Base-by-base conservation (phyloP, 306 rosid genomes). In the Dryas drummondii region DNA sequence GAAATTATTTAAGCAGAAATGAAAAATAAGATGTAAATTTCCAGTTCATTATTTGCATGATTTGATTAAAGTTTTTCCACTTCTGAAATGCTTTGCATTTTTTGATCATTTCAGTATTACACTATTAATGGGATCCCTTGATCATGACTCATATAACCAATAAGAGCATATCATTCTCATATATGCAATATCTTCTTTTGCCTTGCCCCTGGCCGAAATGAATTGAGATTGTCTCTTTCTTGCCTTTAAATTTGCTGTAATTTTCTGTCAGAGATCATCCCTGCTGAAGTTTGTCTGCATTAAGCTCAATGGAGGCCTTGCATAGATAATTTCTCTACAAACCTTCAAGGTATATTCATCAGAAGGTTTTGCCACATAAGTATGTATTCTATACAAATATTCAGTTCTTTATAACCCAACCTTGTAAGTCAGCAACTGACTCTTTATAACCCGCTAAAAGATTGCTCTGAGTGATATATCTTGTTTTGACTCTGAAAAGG, bases 81-180 rank as follows among this genome's bases (percentile, higher is more conserved):
- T 45, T 56, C 45, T 45, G 27, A 57, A 53, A 72, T 45, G 45
- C 56, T 9, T 72, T 57, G 42, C 55, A 48, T 22, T 49, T 68
- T 68, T 19, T 13, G 42, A 22, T 67, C 12, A 48, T 22, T 9
- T 67, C 56, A 19, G 71, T 10, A 67, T 48, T 48, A 67, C 16
- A 67, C 26, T 12, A 13, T 7, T 22, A 40, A 47, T 41, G 50
- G 12, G 68, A 54, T n/a, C 11, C 27, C 1, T 46, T 66, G 50
- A 45, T 66, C 54, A 11, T 17, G 10, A 26, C 53, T 19, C n/a
- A 12, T 11, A 46, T 57, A 22, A 10, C 27, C 27, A 9, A 19
- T 44, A 46, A 66, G 32, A 22, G 11, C 22, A 65, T 19, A 40
- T 40, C 9, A 45, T 48, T 52, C 19, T 67, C 56, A 12, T 40